Evolutionary conservation across 1,139 yeast species (phyloP).

Genomic region (Nakaseomyces uthaithaninus): DNA sequence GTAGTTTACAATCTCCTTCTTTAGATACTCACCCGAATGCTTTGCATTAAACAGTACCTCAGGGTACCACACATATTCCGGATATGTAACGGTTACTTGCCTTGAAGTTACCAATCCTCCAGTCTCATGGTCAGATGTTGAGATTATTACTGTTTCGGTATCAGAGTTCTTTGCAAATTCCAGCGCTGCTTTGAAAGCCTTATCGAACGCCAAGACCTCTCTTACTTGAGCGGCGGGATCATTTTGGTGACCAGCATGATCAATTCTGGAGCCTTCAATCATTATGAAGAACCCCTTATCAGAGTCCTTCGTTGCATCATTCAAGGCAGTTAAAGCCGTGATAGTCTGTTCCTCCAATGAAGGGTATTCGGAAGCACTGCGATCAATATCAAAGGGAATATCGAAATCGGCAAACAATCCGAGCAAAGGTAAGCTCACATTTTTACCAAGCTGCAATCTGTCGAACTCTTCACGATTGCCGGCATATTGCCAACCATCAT

Average conservation of each 20-base stretch:
- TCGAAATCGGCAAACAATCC: constrained; percentile 64
- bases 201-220: constrained; percentile 70
- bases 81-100: constrained; percentile 53
- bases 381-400: constrained; percentile 74
- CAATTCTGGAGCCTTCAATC: constrained; percentile 83
- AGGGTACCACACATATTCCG: constrained; percentile 74
- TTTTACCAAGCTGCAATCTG: constrained; percentile 44
- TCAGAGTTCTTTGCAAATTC: constrained; percentile 57
- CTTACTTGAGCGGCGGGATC: constrained; percentile 84
- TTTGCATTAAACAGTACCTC: constrained; percentile 54
- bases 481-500: constrained; percentile 59
- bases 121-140: constrained; percentile 87
- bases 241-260: constrained; percentile 85
- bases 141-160: constrained; percentile 62
- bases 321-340: constrained; percentile 59
- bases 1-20: constrained; percentile 34
- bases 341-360: constrained; percentile 65
- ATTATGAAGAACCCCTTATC: constrained; percentile 74
- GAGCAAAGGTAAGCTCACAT: constrained; percentile 60
- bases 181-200: constrained; percentile 60
- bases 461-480: constrained; percentile 52
- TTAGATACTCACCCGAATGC: constrained; percentile 66
- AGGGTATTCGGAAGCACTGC: constrained; percentile 51
- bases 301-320: constrained; percentile 54
- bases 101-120: constrained; percentile 78